phyloP scores from a whole-genome alignment of 257 asterid genomes.

The Plectranthus barbatus region DNA sequence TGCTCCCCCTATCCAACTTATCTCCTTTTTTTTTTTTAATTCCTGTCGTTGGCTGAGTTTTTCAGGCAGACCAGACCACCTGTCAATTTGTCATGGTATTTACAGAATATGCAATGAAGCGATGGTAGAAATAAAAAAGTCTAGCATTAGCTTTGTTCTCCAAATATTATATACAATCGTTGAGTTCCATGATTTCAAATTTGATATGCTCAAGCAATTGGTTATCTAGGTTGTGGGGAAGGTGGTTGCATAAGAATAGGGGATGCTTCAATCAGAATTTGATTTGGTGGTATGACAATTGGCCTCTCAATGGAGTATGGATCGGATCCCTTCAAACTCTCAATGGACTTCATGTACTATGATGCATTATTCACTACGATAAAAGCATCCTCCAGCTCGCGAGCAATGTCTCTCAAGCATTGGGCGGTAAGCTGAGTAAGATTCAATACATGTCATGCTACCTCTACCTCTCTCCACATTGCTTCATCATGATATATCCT shows the following conservation, averaged over 20 bases:
- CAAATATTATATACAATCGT: conserved; percentile 4
- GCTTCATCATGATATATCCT: conserved; percentile 39
- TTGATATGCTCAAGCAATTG: not conserved
- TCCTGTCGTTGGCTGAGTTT: no score
- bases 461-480: conserved; percentile 62
- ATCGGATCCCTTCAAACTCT: conserved; percentile 59
- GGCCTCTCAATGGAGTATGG: conserved; percentile 75
- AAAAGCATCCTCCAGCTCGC: conserved; percentile 87
- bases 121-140: not conserved
- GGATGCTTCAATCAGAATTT: conserved; percentile 39
- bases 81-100: no score
- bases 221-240: conserved; percentile 58
- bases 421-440: conserved; percentile 76
- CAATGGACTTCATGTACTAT: conserved; percentile 36
- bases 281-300: conserved; percentile 44
- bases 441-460: conserved; percentile 77
- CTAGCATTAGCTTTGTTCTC: not conserved
- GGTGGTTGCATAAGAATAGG: conserved; percentile 43
- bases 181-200: not conserved
- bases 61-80: no score
- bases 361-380: conserved; percentile 39
- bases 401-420: conserved; percentile 75
- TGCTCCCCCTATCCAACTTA: no score
- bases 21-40: no score
- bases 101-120: conserved; percentile 5